A percentile compares a stretch with the other conserved stretches of the same genome.
phyloP scores from a whole-genome alignment of 495 filamentous ascomycete genomes.

The Lasiosphaeria hispida region DNA sequence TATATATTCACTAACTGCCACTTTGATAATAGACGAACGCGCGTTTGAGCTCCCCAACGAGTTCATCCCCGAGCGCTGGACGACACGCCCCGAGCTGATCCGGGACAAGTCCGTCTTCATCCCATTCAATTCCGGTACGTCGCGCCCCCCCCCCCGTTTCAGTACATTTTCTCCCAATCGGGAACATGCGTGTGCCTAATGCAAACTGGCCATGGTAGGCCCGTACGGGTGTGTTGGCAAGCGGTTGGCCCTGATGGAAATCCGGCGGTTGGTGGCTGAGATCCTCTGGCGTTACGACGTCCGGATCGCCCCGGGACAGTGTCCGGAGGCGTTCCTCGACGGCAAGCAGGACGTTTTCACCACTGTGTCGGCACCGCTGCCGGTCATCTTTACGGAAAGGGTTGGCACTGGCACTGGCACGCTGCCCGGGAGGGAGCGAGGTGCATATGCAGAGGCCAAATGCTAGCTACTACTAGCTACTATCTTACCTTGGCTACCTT shows the following conservation, averaged over 20 bases:
- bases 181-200: not conserved
- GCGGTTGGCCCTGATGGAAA: constrained; percentile 23
- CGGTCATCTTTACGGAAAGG: constrained; percentile 19
- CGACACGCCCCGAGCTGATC: constrained; percentile 42
- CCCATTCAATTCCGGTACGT: constrained; percentile 47
- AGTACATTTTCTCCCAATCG: too few species aligned
- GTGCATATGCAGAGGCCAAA: not conserved
- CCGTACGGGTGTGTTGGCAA: constrained; percentile 29
- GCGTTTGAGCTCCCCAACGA: constrained; percentile 8
- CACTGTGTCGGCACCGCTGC: constrained; percentile 17
- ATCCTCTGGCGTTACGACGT: constrained; percentile 24
- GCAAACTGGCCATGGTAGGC: not conserved
- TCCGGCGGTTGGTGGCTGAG: constrained; percentile 24
- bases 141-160: not conserved
- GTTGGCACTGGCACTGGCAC: too few species aligned
- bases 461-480: too few species aligned
- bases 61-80: constrained; percentile 56
- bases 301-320: constrained; percentile 7
- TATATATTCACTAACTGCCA: not conserved
- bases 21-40: constrained; percentile 3
- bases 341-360: constrained; percentile 24
- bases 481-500: too few species aligned
- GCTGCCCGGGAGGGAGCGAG: not conserved
- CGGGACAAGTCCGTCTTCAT: constrained; percentile 46
- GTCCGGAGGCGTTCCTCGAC: constrained; percentile 17